A percentile compares a stretch with the other conserved stretches of the same genome.
These are phyloP conservation scores for Leccinum huronense DNA, from an alignment of 1,284 basidiomycete species.

Conservation along the genomic window DNA sequence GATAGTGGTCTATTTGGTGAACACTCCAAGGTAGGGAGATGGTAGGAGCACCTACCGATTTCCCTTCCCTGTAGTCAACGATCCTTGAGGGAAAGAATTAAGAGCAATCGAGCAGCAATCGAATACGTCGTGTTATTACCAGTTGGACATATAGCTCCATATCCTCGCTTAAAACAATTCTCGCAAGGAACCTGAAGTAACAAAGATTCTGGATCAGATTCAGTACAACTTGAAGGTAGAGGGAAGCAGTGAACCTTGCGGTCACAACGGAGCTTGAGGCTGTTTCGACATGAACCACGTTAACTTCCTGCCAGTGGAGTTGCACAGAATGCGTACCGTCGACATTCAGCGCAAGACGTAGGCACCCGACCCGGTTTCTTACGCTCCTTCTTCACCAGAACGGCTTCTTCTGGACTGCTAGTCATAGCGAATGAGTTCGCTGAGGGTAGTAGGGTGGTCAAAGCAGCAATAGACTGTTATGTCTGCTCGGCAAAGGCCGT, in stretches of 20 bases:
- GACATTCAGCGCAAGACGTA: slow-evolving; percentile 72
- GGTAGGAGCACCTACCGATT: slow-evolving; percentile 40
- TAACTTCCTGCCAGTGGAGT: not conserved
- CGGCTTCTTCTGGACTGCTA: slow-evolving; percentile 10
- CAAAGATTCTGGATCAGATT: not conserved
- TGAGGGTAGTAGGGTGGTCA: not conserved
- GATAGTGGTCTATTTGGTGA: not conserved
- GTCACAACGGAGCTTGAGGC: slow-evolving; percentile 72
- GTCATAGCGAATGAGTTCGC: slow-evolving; percentile 9
- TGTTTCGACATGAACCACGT: slow-evolving; percentile 20
- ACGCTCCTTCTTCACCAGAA: slow-evolving; percentile 29
- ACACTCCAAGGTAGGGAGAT: not conserved
- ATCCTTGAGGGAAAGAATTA: slow-evolving; percentile 36
- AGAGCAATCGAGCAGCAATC: slow-evolving; percentile 4
- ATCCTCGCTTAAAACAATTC: slow-evolving; percentile 68
- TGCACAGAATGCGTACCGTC: slow-evolving; percentile 40
- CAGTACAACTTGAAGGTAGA: too few relatives aligned
- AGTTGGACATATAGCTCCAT: slow-evolving; percentile 67
- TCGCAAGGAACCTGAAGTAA: slow-evolving; percentile 62
- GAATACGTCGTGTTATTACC: slow-evolving; percentile 39
- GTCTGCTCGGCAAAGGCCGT: slow-evolving; percentile 16
- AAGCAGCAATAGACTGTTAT: slow-evolving; percentile 1
- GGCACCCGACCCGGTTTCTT: slow-evolving; percentile 51
- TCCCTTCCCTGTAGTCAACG: slow-evolving; percentile 55
- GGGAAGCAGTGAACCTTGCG: slow-evolving; percentile 47